Conservation (phyloP, 2,329 filamentous ascomycete genomes). For the Talaromyces islandicus region DNA sequence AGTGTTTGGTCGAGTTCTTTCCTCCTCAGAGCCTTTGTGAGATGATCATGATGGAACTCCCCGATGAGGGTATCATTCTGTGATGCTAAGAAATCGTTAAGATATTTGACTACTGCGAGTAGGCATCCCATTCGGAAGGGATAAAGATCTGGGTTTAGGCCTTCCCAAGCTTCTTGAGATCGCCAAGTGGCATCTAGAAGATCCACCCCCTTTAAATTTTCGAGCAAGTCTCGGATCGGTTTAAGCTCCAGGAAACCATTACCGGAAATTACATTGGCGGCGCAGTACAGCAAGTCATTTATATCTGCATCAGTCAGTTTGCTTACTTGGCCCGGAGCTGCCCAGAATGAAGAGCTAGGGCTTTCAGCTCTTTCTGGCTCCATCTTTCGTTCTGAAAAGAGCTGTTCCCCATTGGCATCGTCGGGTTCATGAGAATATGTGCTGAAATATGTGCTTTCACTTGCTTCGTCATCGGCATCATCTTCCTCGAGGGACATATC, state of each 20-base stretch:
- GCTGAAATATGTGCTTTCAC: no score
- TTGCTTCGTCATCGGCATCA: slow-evolving; percentile 3
- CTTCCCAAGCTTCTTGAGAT: slow-evolving; percentile 2
- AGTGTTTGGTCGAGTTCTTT: slow-evolving; percentile 3
- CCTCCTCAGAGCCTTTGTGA: slow-evolving; percentile 5
- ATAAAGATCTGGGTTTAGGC: neutral
- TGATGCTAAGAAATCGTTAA: neutral
- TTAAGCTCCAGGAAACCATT: neutral
- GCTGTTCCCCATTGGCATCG: neutral
- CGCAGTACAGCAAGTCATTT: neutral
- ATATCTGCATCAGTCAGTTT: slow-evolving; percentile 1
- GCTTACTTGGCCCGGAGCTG: neutral
- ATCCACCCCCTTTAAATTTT: neutral
- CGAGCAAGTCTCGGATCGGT: neutral
- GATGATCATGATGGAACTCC: neutral
- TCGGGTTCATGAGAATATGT: neutral
- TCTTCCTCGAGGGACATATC: neutral
- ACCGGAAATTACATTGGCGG: slow-evolving; percentile 1
- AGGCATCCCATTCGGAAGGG: neutral
- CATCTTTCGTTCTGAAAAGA: neutral
- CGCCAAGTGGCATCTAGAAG: slow-evolving; percentile 8
- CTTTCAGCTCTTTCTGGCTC: neutral
- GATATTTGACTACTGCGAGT: neutral
- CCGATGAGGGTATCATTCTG: neutral
- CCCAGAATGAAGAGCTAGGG: neutral